Base-by-base conservation (phyloP, 805 yeast genomes). In the Debaryomyces castellii region DNA sequence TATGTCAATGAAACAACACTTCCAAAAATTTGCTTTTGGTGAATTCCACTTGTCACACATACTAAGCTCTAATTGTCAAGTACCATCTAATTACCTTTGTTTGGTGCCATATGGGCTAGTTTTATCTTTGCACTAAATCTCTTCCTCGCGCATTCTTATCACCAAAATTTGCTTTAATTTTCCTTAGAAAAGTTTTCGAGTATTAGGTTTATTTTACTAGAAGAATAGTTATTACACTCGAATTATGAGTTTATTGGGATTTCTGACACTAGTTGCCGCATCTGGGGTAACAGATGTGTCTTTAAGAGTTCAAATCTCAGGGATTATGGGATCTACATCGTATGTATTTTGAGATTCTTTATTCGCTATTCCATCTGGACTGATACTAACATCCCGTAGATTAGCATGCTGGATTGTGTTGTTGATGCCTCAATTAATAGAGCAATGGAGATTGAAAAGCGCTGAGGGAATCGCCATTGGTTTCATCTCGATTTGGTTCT, bases 381-480 rank as follows among this genome's bases (percentile, higher is more conserved):
- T 23, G 22, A 32, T 32, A 30, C 23, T 40, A 44, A 46, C 46
- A 25, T 23, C 47, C 48, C 36, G 43, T 51, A 76, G 82, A 25
- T 73, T 87, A 35, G 89, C 92, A 0, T 84, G 92, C 61, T 87
- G 91, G 90, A 75, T 87, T 10, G 90, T 87, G 11, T 65, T 87
- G 34, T 73, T 87, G 47, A 66, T 87, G 52, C 94, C 95, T 0
- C 95, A 87, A 60, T 73, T 87, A 39, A 76, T 87, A 21, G 95
- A 87, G 60, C 92, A 87, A 65, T 87, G 90, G 90, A 66, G 87
- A 44, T 65, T 82, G 44, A 82, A 87, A 57, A 76, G 82, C 14
- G 87, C 89, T 3, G 91, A 85, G 27, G 95, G 95, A 5, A 81
- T 87, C 20, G 80, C 92, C 32, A 74, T 84, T 25, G 77, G 83